These are phyloP conservation scores for Quercus variabilis DNA, from an alignment of 306 rosid genomes.

Conservation along the genomic window DNA sequence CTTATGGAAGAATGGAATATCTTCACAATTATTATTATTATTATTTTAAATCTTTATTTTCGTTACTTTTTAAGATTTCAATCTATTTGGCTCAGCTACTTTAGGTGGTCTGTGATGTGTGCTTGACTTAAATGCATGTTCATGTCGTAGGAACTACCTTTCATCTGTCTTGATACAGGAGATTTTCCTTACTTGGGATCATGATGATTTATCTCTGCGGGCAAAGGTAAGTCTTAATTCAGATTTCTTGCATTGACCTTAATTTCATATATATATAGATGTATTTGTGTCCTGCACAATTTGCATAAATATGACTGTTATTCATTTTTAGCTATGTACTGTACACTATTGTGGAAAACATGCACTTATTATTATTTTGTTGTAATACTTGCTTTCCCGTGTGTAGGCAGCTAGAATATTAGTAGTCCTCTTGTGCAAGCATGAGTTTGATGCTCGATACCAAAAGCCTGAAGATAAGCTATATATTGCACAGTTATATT, in stretches of 20 bases:
- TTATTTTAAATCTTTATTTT: background rate
- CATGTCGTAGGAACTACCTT: constrained; percentile 76
- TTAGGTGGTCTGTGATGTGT: background rate
- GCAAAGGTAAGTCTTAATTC: constrained; percentile 56
- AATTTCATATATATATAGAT: background rate
- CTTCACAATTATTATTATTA: background rate
- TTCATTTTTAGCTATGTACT: background rate
- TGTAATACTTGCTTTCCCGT: constrained; percentile 4
- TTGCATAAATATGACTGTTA: background rate
- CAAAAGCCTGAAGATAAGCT: constrained; percentile 97
- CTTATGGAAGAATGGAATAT: background rate
- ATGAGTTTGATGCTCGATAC: constrained; percentile 97
- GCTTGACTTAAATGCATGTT: constrained; percentile 3
- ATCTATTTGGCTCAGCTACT: background rate
- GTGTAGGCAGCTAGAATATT: constrained; percentile 88
- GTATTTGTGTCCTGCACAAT: background rate
- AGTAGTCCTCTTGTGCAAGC: constrained; percentile 95
- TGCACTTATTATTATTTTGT: constrained; percentile 5
- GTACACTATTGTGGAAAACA: background rate
- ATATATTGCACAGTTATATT: constrained; percentile 95
- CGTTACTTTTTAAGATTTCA: background rate
- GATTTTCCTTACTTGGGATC: constrained; percentile 96
- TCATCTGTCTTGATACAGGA: constrained; percentile 97
- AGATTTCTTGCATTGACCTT: constrained; percentile 2
- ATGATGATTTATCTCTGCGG: constrained; percentile 87